Evolutionary conservation across 768 basidiomycete species (phyloP).

Genomic region (Hypholoma fasciculare): DNA sequence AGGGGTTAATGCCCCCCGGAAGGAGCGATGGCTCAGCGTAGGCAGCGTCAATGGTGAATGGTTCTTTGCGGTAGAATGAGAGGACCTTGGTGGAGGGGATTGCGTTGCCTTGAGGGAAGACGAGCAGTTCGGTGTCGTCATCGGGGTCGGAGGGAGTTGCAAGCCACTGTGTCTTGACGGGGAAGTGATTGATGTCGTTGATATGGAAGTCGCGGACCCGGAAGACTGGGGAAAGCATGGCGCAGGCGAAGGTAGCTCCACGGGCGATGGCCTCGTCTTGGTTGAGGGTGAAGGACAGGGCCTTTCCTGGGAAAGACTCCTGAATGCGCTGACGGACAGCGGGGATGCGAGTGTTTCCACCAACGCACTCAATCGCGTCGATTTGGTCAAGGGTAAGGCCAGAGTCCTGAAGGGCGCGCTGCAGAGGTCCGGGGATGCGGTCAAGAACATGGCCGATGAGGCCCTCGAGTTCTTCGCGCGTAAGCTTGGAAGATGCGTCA

Average conservation of each 20-base stretch:
- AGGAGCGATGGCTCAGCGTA: constrained; percentile 75
- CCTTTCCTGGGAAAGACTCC: constrained; percentile 77
- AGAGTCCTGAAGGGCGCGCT: constrained; percentile 78
- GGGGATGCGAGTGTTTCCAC: constrained; percentile 91
- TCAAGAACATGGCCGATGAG: constrained; percentile 78
- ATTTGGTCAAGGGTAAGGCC: constrained; percentile 83
- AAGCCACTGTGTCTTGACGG: constrained; percentile 91
- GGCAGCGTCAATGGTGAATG: constrained; percentile 85
- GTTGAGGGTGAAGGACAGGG: constrained; percentile 91
- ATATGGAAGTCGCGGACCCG: constrained; percentile 94
- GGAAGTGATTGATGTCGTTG: constrained; percentile 83
- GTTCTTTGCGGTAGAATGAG: constrained; percentile 87
- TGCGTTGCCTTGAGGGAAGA: constrained; percentile 83
- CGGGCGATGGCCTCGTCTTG: constrained; percentile 97
- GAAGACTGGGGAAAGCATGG: constrained; percentile 97
- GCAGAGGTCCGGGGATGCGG: constrained; percentile 72
- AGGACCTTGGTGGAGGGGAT: constrained; percentile 95
- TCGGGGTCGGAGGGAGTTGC: constrained; percentile 70
- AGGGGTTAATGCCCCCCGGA: constrained; percentile 82
- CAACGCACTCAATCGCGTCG: constrained; percentile 90
- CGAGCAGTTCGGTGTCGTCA: constrained; percentile 89
- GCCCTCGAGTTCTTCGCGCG: constrained; percentile 78
- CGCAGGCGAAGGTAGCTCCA: constrained; percentile 95
- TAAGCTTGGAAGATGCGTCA: constrained; percentile 85
- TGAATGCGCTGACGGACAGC: constrained; percentile 89